phyloP scores from a whole-genome alignment of 257 asterid genomes.

The Misopates orontium region DNA sequence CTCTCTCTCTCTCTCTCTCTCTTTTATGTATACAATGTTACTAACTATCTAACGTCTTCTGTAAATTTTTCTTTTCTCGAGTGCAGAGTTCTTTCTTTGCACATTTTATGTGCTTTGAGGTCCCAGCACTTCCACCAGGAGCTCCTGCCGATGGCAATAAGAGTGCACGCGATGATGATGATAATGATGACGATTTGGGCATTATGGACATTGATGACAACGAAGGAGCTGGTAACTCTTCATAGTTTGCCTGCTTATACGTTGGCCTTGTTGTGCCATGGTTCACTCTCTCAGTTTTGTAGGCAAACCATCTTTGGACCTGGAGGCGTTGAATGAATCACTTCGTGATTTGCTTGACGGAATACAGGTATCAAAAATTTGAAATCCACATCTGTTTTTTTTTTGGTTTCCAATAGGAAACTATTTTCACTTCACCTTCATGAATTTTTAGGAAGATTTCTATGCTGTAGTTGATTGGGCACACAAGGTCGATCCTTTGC shows the following conservation, averaged over 20 bases:
- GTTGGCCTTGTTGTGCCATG: slow-evolving; percentile 26
- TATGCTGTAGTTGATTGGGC: slow-evolving; percentile 98
- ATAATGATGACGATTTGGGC: slow-evolving; percentile 75
- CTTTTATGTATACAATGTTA: too few species aligned
- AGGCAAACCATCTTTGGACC: slow-evolving; percentile 62
- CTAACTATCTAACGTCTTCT: slow-evolving; percentile 1
- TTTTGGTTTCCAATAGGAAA: slow-evolving; percentile 15
- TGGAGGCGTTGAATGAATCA: slow-evolving; percentile 76
- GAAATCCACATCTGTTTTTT: slow-evolving; percentile 18
- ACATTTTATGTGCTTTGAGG: slow-evolving; percentile 97
- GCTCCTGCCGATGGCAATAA: slow-evolving; percentile 58
- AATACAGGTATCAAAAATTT: slow-evolving; percentile 58
- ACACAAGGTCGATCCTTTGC: slow-evolving; percentile 91
- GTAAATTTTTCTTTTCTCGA: slow-evolving; percentile 26
- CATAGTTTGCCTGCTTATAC: slow-evolving; percentile 16
- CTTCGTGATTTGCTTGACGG: slow-evolving; percentile 96
- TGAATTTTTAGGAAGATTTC: slow-evolving; percentile 76
- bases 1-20: slow-evolving; percentile 6
- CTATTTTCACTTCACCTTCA: slow-evolving; percentile 13
- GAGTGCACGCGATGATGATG: slow-evolving; percentile 43
- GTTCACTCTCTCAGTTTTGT: slow-evolving; percentile 32
- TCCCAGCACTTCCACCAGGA: slow-evolving; percentile 75
- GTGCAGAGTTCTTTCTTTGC: slow-evolving; percentile 92
- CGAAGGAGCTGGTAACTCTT: slow-evolving; percentile 51
- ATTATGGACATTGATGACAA: slow-evolving; percentile 60